phyloP scores from a whole-genome alignment of 2,329 filamentous ascomycete species.

The Cadophora malorum region DNA sequence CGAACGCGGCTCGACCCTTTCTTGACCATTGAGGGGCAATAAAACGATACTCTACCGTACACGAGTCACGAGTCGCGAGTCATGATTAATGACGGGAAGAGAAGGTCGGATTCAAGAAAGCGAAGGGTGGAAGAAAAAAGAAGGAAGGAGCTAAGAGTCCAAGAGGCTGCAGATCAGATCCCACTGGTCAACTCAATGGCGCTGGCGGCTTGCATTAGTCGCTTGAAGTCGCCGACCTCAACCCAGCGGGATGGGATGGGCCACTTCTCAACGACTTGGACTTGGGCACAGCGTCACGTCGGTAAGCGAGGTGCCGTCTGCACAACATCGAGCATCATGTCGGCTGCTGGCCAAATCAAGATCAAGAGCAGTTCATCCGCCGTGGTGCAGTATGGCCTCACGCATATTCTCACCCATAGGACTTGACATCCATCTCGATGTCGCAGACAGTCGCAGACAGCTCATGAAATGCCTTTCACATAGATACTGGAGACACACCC shows the following conservation, averaged over 20 bases:
- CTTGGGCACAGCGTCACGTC: background rate
- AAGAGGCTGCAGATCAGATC: background rate
- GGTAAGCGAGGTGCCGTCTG: slow-evolving; percentile 9
- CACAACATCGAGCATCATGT: slow-evolving; percentile 18
- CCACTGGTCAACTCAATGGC: background rate
- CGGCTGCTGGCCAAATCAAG: slow-evolving; percentile 1
- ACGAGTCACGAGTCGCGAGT: slow-evolving; percentile 2
- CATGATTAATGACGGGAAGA: background rate
- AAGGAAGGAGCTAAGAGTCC: background rate
- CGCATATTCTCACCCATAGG: background rate
- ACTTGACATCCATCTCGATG: no score
- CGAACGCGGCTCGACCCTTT: background rate
- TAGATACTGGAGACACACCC: no score
- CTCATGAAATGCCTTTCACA: no score
- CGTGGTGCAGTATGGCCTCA: background rate
- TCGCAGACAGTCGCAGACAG: no score
- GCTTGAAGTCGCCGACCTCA: slow-evolving; percentile 19
- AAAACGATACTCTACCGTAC: background rate
- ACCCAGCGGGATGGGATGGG: background rate
- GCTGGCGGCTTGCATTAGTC: slow-evolving; percentile 12
- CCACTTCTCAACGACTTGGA: background rate
- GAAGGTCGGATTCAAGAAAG: background rate
- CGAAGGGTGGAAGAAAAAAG: background rate
- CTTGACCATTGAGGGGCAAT: background rate
- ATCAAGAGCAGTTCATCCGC: background rate